These are phyloP conservation scores for Plantago coronopus DNA, from an alignment of 305 asterid genomes.

Conservation along the genomic window DNA sequence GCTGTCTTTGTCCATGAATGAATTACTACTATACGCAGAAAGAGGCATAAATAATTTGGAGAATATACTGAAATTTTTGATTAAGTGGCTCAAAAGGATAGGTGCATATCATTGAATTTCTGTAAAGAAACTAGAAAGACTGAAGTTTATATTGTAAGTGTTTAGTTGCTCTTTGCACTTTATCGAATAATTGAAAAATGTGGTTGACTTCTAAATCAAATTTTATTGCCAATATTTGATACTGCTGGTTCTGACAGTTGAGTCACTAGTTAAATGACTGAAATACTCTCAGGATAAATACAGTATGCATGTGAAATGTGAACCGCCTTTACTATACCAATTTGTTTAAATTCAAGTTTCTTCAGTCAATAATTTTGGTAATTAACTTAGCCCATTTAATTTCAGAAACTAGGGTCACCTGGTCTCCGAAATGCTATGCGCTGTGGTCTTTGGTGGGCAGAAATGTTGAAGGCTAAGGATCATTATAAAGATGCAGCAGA, in stretches of 20 bases:
- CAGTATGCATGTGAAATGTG: too few relatives aligned
- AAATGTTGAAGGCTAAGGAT: slow-evolving; percentile 84
- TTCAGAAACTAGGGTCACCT: slow-evolving; percentile 72
- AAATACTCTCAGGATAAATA: too few relatives aligned
- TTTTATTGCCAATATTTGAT: neutral
- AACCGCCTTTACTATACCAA: slow-evolving; percentile 6
- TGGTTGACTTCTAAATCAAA: neutral
- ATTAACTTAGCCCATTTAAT: slow-evolving; percentile 19
- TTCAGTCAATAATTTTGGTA: slow-evolving; percentile 12
- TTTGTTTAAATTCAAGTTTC: slow-evolving; percentile 2
- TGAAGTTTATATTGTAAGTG: too few relatives aligned
- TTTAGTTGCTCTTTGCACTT: neutral
- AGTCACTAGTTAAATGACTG: neutral
- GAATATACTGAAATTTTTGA: neutral
- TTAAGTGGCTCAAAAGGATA: neutral
- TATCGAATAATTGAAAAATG: neutral
- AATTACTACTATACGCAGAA: too few relatives aligned
- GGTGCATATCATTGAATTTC: neutral
- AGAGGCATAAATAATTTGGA: neutral
- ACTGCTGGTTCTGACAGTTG: neutral
- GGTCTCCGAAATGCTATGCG: slow-evolving; percentile 76
- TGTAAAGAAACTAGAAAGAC: neutral
- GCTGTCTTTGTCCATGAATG: too few relatives aligned
- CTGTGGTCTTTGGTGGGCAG: slow-evolving; percentile 99
- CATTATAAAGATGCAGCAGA: slow-evolving; percentile 93